Percentiles rank a stretch among this genome's conserved stretches.
Conservation (phyloP, 2,329 filamentous ascomycete genomes). For the Microsporum ferrugineum region DNA sequence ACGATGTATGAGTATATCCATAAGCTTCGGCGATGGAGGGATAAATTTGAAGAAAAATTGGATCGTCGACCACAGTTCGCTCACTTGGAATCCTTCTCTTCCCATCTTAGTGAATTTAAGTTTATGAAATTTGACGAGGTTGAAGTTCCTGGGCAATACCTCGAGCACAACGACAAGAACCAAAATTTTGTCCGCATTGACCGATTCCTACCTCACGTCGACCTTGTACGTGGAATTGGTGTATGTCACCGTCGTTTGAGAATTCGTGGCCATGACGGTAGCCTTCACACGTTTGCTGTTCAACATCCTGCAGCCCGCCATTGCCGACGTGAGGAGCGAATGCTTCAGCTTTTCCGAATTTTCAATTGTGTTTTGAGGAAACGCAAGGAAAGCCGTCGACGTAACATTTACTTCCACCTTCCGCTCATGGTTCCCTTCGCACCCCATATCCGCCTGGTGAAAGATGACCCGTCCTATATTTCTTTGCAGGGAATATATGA, state of each 20-base stretch:
- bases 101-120: constrained; percentile 87
- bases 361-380: constrained; percentile 87
- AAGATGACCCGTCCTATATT: constrained; percentile 89
- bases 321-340: constrained; percentile 86
- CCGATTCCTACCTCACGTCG: constrained; percentile 87
- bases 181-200: constrained; percentile 97
- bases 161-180: constrained; percentile 97
- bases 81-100: constrained; percentile 74
- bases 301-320: constrained; percentile 90
- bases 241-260: constrained; percentile 86
- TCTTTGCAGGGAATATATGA: constrained; percentile 92
- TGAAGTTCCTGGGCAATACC: constrained; percentile 91
- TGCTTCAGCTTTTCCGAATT: constrained; percentile 90
- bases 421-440: constrained; percentile 92
- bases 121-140: constrained; percentile 99
- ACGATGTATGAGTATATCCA: constrained; percentile 99
- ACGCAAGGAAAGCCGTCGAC: constrained; percentile 85
- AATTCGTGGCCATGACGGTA: constrained; percentile 95
- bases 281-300: constrained; percentile 89
- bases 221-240: constrained; percentile 80
- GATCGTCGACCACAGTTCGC: constrained; percentile 66
- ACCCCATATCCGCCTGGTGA: constrained; percentile 86
- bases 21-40: constrained; percentile 87
- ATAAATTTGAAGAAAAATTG: constrained; percentile 95
- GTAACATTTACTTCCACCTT: constrained; percentile 91